Evolutionary conservation across 2,329 filamentous ascomycete genomes (phyloP).

Genomic region (Tolypocladium ovalisporum): DNA sequence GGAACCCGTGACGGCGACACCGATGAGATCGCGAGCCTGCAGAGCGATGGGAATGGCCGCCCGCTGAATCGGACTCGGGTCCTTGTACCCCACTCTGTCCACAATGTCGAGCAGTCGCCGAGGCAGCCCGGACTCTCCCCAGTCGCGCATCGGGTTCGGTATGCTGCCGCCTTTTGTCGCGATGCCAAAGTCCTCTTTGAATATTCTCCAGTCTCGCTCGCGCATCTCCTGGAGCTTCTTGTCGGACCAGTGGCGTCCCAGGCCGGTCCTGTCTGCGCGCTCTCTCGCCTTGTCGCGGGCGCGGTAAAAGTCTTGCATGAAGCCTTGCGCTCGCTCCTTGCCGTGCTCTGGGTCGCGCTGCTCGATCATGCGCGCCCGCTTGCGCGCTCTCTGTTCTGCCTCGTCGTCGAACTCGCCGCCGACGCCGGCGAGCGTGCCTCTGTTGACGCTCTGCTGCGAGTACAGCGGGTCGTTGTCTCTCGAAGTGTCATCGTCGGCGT

Average conservation of each 20-base stretch:
- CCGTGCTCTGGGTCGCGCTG: slow-evolving; percentile 69
- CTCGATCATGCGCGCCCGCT: slow-evolving; percentile 58
- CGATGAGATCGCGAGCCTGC: slow-evolving; percentile 90
- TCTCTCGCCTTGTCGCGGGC: slow-evolving; percentile 53
- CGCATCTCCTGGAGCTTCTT: slow-evolving; percentile 91
- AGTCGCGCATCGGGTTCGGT: slow-evolving; percentile 92
- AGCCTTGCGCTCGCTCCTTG: slow-evolving; percentile 61
- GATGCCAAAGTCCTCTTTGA: slow-evolving; percentile 99
- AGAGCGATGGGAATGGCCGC: slow-evolving; percentile 93
- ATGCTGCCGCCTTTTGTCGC: slow-evolving; percentile 84
- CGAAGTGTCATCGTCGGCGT: slow-evolving; percentile 78
- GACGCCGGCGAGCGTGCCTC: slow-evolving; percentile 34
- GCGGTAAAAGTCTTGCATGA: slow-evolving; percentile 73
- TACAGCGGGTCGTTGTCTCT: slow-evolving; percentile 66
- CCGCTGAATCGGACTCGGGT: slow-evolving; percentile 84
- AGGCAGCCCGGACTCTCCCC: slow-evolving; percentile 77
- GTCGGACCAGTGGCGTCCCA: slow-evolving; percentile 93
- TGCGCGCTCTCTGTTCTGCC: slow-evolving; percentile 42
- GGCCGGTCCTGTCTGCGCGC: slow-evolving; percentile 58
- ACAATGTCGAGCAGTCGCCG: slow-evolving; percentile 70
- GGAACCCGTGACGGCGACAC: slow-evolving; percentile 94
- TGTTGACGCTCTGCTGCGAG: slow-evolving; percentile 18
- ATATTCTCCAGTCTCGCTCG: slow-evolving; percentile 96
- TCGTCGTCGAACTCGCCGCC: slow-evolving; percentile 41
- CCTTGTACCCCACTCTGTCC: slow-evolving; percentile 74